phyloP scores from a whole-genome alignment of 768 basidiomycete genomes.

The Lentinula aciculospora region DNA sequence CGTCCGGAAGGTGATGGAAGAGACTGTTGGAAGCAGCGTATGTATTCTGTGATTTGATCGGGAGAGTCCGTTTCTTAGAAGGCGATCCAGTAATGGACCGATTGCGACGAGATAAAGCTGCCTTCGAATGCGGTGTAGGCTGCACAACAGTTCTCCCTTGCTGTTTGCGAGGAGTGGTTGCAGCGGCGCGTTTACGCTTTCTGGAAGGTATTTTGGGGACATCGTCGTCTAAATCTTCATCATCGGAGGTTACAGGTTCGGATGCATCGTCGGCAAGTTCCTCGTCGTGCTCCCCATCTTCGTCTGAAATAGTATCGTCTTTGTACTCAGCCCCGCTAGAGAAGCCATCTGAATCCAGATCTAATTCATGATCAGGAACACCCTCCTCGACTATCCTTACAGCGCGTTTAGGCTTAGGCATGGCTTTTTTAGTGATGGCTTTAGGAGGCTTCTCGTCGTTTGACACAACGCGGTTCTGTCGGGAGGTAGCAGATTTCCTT shows the following conservation, averaged over 20 bases:
- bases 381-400: conserved; percentile 1
- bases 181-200: conserved; percentile 39
- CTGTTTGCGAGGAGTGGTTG: conserved; percentile 27
- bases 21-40: conserved; percentile 12
- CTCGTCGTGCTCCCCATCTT: conserved; percentile 20
- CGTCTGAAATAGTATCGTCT: conserved; percentile 20
- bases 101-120: conserved; percentile 45
- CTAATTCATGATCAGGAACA: not conserved
- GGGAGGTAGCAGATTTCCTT: not conserved
- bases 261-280: conserved; percentile 8
- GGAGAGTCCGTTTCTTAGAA: conserved; percentile 20
- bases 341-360: conserved; percentile 20
- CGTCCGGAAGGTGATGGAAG: conserved; percentile 46
- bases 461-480: not conserved
- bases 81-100: conserved; percentile 9
- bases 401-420: not conserved
- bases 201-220: conserved; percentile 43
- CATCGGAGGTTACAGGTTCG: conserved; percentile 8
- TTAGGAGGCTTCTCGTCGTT: not conserved
- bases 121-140: conserved; percentile 76
- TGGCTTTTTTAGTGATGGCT: not conserved
- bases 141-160: conserved; percentile 39
- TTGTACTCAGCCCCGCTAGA: conserved; percentile 24
- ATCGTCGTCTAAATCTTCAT: conserved; percentile 26
- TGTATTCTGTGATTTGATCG: conserved; percentile 20